A percentile compares a stretch with the other conserved stretches of the same genome.
These are phyloP conservation scores for Paraphaeosphaeria minitans DNA, from an alignment of 2,329 filamentous ascomycete genomes.

Conservation along the genomic window DNA sequence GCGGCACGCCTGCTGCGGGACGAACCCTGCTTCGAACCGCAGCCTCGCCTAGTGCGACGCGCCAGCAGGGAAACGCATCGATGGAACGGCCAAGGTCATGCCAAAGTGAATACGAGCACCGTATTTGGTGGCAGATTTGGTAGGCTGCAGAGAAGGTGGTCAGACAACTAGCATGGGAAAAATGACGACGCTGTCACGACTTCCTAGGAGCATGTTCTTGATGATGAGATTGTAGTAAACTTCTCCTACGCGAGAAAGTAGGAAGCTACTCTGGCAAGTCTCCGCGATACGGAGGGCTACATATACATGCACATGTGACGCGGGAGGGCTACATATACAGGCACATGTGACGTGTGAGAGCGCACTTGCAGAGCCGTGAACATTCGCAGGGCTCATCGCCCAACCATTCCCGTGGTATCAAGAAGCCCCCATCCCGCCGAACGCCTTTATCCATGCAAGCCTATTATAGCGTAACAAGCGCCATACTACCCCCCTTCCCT, in stretches of 20 bases:
- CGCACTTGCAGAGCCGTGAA: no score
- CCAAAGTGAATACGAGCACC: slow-evolving; percentile 19
- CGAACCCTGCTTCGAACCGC: slow-evolving; percentile 32
- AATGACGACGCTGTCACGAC: neutral
- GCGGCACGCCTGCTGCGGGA: slow-evolving; percentile 26
- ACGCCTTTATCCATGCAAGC: neutral
- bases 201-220: no score
- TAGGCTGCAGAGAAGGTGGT: neutral
- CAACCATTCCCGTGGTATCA: neutral
- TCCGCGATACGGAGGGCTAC: no score
- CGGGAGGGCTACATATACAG: no score
- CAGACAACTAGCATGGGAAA: neutral
- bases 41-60: slow-evolving; percentile 25
- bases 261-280: no score
- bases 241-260: no score
- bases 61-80: slow-evolving; percentile 31
- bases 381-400: no score
- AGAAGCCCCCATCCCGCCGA: neutral
- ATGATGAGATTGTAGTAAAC: no score
- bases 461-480: neutral
- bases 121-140: slow-evolving; percentile 15
- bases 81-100: slow-evolving; percentile 38
- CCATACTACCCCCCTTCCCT: neutral
- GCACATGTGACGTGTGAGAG: no score
- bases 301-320: no score